phyloP scores from a whole-genome alignment of 495 filamentous ascomycete genomes.

The Tuber borchii region DNA sequence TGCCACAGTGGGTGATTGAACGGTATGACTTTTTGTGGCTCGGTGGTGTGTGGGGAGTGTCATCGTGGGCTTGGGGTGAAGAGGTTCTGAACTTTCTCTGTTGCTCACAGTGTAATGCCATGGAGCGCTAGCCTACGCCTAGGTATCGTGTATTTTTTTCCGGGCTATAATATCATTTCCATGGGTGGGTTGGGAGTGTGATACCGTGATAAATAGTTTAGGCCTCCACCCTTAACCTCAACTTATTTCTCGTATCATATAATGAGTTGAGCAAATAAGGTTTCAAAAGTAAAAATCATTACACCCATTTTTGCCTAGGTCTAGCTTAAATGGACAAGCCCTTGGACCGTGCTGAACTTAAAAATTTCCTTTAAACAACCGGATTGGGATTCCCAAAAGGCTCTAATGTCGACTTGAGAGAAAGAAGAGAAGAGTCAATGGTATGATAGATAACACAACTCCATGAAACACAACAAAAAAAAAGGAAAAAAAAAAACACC shows the following conservation, averaged over 20 bases:
- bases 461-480: conserved; percentile 5
- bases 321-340: no score
- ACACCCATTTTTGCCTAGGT: neutral
- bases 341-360: no score
- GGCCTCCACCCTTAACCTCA: neutral
- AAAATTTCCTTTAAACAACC: no score
- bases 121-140: neutral
- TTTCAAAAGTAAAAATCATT: neutral
- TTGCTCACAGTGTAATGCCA: neutral
- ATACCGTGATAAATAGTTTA: neutral
- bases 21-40: neutral
- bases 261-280: neutral
- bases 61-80: neutral
- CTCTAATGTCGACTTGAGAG: conserved; percentile 26
- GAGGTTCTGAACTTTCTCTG: neutral
- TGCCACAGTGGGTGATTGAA: conserved; percentile 14
- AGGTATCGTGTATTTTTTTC: neutral
- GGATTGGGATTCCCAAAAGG: no score
- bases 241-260: neutral
- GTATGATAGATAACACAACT: conserved; percentile 16
- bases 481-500: neutral
- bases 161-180: neutral
- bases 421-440: conserved; percentile 14
- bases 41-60: neutral
- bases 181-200: neutral